Percentiles rank a stretch among this genome's conserved stretches.
Conservation (phyloP, 768 basidiomycete genomes). For the Termitomyces sp. region DNA sequence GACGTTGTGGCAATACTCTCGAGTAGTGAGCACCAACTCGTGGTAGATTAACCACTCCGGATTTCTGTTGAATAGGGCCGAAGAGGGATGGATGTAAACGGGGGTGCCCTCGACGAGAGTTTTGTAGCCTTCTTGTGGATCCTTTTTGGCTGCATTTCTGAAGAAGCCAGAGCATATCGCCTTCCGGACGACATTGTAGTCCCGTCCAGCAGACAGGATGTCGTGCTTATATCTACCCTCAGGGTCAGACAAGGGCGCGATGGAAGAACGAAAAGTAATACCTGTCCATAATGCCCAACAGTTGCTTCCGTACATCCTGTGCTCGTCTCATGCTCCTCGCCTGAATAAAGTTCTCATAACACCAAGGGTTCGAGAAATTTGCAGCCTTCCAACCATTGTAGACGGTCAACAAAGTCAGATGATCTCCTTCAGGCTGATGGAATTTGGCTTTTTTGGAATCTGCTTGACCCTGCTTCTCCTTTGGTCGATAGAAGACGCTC, state of each 20-base stretch:
- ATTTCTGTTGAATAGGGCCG: conserved; percentile 92
- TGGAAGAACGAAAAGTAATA: conserved; percentile 28
- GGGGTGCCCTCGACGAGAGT: conserved; percentile 97
- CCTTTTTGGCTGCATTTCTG: conserved; percentile 98
- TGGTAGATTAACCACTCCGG: conserved; percentile 98
- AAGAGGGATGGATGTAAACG: conserved; percentile 97
- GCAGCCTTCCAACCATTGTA: conserved; percentile 98
- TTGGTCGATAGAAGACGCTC: conserved; percentile 97
- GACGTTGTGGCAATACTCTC: conserved; percentile 90
- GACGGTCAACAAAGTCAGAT: conserved; percentile 86
- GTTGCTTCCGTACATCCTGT: conserved; percentile 96
- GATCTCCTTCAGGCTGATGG: conserved; percentile 97
- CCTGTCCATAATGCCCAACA: conserved; percentile 99
- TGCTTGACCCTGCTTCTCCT: conserved; percentile 98
- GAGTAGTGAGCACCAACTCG: conserved; percentile 93
- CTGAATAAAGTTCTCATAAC: conserved; percentile 98
- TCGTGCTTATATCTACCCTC: conserved; percentile 87
- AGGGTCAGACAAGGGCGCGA: conserved; percentile 7
- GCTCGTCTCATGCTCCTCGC: conserved; percentile 95
- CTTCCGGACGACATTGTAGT: conserved; percentile 89
- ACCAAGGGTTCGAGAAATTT: conserved; percentile 98
- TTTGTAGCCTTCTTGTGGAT: conserved; percentile 97
- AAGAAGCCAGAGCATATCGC: conserved; percentile 98
- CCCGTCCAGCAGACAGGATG: conserved; percentile 85
- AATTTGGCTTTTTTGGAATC: conserved; percentile 99